Evolutionary conservation across 352 stramenopile species (phyloP).

Genomic region (Phytophthora ramorum): DNA sequence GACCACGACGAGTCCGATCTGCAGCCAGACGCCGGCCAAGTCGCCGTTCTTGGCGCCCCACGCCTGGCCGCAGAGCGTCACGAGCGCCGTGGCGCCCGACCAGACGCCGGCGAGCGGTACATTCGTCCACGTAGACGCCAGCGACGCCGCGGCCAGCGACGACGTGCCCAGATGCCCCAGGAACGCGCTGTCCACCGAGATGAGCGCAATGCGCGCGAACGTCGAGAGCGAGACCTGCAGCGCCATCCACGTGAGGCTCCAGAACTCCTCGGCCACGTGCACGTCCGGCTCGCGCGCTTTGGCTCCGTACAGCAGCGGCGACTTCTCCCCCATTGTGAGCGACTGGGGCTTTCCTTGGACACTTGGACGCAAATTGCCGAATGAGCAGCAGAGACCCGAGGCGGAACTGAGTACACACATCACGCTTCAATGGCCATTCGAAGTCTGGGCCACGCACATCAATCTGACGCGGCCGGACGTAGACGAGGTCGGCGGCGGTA

Average conservation of each 20-base stretch:
- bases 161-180: slow-evolving; percentile 77
- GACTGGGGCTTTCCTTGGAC: neutral
- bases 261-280: slow-evolving; percentile 65
- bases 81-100: slow-evolving; percentile 71
- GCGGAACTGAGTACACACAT: slow-evolving; percentile 6
- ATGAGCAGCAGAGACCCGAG: slow-evolving; percentile 12
- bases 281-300: slow-evolving; percentile 48
- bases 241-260: slow-evolving; percentile 75
- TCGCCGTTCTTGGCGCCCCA: slow-evolving; percentile 76
- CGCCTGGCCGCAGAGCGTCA: slow-evolving; percentile 81
- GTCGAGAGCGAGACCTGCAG: slow-evolving; percentile 83
- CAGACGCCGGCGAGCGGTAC: slow-evolving; percentile 76
- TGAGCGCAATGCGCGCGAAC: slow-evolving; percentile 78
- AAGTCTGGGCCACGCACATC: slow-evolving; percentile 3
- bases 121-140: slow-evolving; percentile 79
- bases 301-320: slow-evolving; percentile 16
- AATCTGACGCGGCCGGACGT: slow-evolving; percentile 1
- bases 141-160: slow-evolving; percentile 75
- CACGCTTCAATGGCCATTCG: neutral
- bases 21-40: slow-evolving; percentile 74
- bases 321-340: slow-evolving; percentile 23
- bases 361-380: slow-evolving; percentile 16
- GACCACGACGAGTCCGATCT: slow-evolving; percentile 67
- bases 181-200: slow-evolving; percentile 82
- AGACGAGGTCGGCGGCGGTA: neutral